Evolutionary conservation across 1,284 basidiomycete genomes (phyloP), one percentile per base, ranked within the genome.

Genomic region (Ganoderma multipileum): DNA sequence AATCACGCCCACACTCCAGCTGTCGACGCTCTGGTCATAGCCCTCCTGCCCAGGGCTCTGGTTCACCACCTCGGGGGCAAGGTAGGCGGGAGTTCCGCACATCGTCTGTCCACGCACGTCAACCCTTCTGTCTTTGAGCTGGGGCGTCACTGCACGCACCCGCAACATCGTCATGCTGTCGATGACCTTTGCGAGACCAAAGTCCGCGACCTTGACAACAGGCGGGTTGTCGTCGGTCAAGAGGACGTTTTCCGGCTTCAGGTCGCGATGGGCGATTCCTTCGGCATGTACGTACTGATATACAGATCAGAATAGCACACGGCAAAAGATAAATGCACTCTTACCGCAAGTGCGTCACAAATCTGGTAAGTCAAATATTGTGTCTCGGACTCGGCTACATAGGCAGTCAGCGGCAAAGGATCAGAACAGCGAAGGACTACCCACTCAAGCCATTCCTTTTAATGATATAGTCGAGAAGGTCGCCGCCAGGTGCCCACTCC

Each of bases 1-100:
- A 65, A 98, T 97, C 20, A 97, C 95, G 7, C 96, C 96, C 26
- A 95, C 88, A 61, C 95, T 96, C 95, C 95, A 98, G 72, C 93
- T 95, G 77, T 98, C 96, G 61, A 97, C 96, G 20, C 91, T 82
- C 68, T 91, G 87, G 75, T 91, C 87, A 76, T 98, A 98, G 1
- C 95, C 95, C 58, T 87, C 83, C n/a, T 85, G 78, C 55, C 86
- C 81, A 4, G 84, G 78, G n/a, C 23, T 38, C 73, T 93, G 91
- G 76, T 87, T 85, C n/a, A 97, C 92, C 38, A 98, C 94, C 78
- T 96, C 94, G 0, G 94, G 94, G 0, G 94, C 94, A 5, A 96
- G 87, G 76, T 96, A 96, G 64, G 86, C 87, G 0, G 94, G 94
- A 0, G 94, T 95, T 14, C 94, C 94, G 75, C 94, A 95, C 90